Evolutionary conservation across 2,329 filamentous ascomycete species (phyloP).

Genomic region (Emergomyces pasteurianus): DNA sequence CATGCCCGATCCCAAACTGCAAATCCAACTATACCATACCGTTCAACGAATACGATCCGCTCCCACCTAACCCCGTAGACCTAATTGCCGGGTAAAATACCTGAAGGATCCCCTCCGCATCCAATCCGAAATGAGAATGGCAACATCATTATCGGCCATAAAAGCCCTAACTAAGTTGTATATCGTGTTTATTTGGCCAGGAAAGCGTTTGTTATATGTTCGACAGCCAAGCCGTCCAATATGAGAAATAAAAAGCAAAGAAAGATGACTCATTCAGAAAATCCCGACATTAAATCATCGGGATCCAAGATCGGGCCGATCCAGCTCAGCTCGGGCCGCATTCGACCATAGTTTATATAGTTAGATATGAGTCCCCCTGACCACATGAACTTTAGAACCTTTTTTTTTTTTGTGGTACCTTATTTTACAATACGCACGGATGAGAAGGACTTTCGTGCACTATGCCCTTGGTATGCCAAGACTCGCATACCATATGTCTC

Average conservation of each 20-base stretch:
- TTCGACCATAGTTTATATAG: neutral
- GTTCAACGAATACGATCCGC: slow-evolving; percentile 11
- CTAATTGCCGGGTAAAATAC: slow-evolving; percentile 6
- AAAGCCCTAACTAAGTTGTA: too few species aligned
- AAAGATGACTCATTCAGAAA: neutral
- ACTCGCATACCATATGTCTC: too few species aligned
- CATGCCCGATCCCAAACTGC: neutral
- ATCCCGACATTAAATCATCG: neutral
- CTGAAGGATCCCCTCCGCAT: slow-evolving; percentile 6
- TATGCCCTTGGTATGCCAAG: neutral
- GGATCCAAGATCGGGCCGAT: neutral
- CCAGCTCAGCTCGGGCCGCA: neutral
- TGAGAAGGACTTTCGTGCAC: neutral
- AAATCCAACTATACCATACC: neutral
- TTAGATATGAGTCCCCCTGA: too few species aligned
- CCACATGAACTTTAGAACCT: neutral
- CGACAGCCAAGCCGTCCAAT: neutral
- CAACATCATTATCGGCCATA: slow-evolving; percentile 15
- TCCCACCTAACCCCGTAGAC: slow-evolving; percentile 11
- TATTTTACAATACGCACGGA: neutral
- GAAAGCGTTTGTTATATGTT: slow-evolving; percentile 41
- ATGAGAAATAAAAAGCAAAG: neutral
- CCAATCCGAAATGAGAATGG: too few species aligned
- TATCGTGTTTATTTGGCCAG: too few species aligned
- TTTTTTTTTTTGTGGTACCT: neutral